Percentiles rank a stretch among this genome's conserved stretches.
Conservation (phyloP, 805 yeast species). For the Tetrapisispora iriomotensis region DNA sequence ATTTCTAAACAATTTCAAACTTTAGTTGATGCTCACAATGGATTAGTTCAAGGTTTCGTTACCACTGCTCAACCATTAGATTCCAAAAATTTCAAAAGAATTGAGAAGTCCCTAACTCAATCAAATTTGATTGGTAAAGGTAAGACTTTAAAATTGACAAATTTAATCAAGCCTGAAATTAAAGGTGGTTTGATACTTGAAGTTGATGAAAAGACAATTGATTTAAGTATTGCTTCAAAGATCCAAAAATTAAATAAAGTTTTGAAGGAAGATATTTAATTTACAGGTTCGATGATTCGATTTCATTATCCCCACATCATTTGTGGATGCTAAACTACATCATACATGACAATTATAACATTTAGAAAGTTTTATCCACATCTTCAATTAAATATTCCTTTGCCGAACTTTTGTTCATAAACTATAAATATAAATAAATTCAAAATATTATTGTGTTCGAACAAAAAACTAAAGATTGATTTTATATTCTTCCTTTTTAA, state of each 20-base stretch:
- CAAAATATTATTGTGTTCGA: no score
- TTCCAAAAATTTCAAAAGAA: slow-evolving; percentile 62
- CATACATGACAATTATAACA: no score
- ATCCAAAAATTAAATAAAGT: slow-evolving; percentile 83
- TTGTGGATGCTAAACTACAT: no score
- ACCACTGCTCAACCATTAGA: slow-evolving; percentile 84
- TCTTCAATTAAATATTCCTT: no score
- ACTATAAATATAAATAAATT: no score
- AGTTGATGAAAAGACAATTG: slow-evolving; percentile 95
- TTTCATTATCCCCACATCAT: no score
- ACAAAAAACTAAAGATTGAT: no score
- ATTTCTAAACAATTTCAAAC: slow-evolving; percentile 63
- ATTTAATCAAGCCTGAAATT: slow-evolving; percentile 80
- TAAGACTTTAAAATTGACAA: slow-evolving; percentile 74
- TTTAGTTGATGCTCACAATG: slow-evolving; percentile 81
- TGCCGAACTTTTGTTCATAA: no score
- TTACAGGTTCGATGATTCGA: no score
- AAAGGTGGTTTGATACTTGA: slow-evolving; percentile 94
- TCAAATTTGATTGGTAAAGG: slow-evolving; percentile 78
- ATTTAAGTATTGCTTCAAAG: slow-evolving; percentile 76
- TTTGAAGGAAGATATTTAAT: slow-evolving; percentile 77
- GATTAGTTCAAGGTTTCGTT: slow-evolving; percentile 86
- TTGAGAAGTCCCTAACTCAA: slow-evolving; percentile 66
- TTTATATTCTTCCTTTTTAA: no score
- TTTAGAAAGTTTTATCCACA: no score